These are phyloP conservation scores for Silene vulgaris DNA, from an alignment of 179 eudicot genomes.

Conservation along the genomic window DNA sequence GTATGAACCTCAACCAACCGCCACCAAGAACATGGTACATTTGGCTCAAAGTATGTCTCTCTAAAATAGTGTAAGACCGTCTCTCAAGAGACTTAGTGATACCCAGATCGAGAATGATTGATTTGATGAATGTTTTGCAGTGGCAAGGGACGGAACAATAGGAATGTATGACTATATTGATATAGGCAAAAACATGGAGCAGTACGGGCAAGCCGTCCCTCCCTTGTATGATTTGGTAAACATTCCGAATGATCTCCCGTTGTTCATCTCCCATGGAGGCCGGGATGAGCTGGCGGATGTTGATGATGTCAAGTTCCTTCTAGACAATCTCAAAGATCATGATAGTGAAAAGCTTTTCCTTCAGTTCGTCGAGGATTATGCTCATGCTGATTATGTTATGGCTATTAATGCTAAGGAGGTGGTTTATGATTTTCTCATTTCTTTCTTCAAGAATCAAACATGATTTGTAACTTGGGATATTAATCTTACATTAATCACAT, in stretches of 20 bases:
- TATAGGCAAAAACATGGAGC: conserved; percentile 21
- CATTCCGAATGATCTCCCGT: conserved; percentile 26
- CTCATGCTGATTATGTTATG: conserved; percentile 72
- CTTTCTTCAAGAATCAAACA: conserved; percentile 38
- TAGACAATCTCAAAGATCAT: conserved; percentile 28
- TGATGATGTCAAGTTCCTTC: conserved; percentile 35
- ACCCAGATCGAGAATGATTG: background rate
- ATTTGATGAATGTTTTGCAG: conserved; percentile 23
- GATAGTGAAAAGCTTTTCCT: conserved; percentile 30
- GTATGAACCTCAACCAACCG: conserved; percentile 58
- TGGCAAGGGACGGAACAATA: conserved; percentile 37
- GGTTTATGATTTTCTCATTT: conserved; percentile 54
- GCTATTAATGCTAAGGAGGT: conserved; percentile 51
- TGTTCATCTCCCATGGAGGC: conserved; percentile 36
- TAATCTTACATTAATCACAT: too few relatives aligned
- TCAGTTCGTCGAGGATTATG: conserved; percentile 43
- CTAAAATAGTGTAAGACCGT: background rate
- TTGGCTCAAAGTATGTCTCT: conserved; percentile 54
- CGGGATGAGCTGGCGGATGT: conserved; percentile 34
- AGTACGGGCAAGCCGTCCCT: conserved; percentile 25
- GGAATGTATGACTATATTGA: conserved; percentile 32
- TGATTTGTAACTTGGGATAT: background rate
- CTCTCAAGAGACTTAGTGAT: too few relatives aligned
- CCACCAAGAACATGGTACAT: conserved; percentile 67
- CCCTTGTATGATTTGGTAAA: conserved; percentile 28